These are phyloP conservation scores for Hymenoscyphus fructigenus DNA, from an alignment of 2,329 filamentous ascomycete species.

Conservation along the genomic window DNA sequence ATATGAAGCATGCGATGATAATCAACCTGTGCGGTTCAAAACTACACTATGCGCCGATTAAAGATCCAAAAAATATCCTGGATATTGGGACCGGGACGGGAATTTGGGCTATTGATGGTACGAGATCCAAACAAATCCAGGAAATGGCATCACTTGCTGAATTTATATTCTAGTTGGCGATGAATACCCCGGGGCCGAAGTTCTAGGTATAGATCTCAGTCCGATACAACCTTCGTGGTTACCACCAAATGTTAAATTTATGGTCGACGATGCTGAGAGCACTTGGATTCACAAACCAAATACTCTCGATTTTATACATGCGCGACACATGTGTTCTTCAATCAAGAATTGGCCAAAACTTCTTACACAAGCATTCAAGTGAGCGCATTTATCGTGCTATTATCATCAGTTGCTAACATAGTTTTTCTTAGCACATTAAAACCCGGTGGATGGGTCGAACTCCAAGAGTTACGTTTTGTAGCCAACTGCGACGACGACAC, in stretches of 20 bases:
- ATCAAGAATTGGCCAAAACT: slow-evolving; percentile 54
- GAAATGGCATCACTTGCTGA: slow-evolving; percentile 4
- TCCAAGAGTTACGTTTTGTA: slow-evolving; percentile 42
- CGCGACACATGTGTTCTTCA: slow-evolving; percentile 52
- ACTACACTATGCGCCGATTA: slow-evolving; percentile 51
- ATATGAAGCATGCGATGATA: slow-evolving; percentile 43
- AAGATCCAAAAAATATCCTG: slow-evolving; percentile 48
- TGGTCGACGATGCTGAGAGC: slow-evolving; percentile 40
- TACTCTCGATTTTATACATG: slow-evolving; percentile 59
- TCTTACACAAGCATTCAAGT: slow-evolving; percentile 13
- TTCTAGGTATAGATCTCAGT: slow-evolving; percentile 54
- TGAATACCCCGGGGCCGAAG: slow-evolving; percentile 42
- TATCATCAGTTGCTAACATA: slow-evolving; percentile 2
- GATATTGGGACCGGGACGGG: slow-evolving; percentile 57
- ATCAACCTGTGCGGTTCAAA: slow-evolving; percentile 25
- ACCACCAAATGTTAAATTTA: slow-evolving; percentile 51
- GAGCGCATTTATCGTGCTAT: neutral
- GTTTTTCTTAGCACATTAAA: slow-evolving; percentile 13
- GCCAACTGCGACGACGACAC: slow-evolving; percentile 37
- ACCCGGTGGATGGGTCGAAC: slow-evolving; percentile 23
- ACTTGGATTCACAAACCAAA: slow-evolving; percentile 48
- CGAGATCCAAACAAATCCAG: slow-evolving; percentile 4
- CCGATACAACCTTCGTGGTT: slow-evolving; percentile 57
- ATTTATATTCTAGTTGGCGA: slow-evolving; percentile 48
- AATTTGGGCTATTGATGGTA: slow-evolving; percentile 54